Evolutionary conservation across 495 filamentous ascomycete species (phyloP), one percentile per base, ranked within the genome.

Genomic region (Aspergillus cristatus): DNA sequence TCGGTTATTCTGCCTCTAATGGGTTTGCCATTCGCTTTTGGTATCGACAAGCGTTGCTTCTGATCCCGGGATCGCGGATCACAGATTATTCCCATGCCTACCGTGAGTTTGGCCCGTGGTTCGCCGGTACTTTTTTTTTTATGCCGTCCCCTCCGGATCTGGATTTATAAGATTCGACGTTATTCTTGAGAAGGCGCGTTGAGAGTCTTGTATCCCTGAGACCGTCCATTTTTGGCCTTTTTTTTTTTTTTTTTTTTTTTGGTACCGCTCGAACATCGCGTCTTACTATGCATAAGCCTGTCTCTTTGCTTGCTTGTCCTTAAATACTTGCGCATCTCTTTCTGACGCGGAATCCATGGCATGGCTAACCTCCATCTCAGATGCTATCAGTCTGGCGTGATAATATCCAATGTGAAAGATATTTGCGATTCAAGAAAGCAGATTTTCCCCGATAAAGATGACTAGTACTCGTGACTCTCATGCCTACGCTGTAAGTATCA

Each of bases 381-480:
- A 67, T 67, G 63, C 57, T 48, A 59, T 40, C 46, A 47, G 47
- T 51, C 43, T 41, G 46, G 43, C 58, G 55, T 58, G 48, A 57
- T 52, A 54, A 47, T 8, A 24, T 24, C 44, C 57, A 62, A 37
- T 52, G 53, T 48, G 50, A 46, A 58, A 55, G 50, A 48, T 45
- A 57, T 30, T 57, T 41, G 35, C 43, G 35, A 47, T 42, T 47
- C 37, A 38, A 43, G 38, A 44, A 42, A 48, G 44, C 43, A 40
- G 49, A 53, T 34, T 36, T 43, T 46, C 36, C 43, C 35, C 46
- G 48, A 48, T 58, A 54, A 68, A 62, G 25, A 69, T 69, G 63
- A 50, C 57, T 37, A 69, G 62, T 45, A 67, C 61, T 44, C 63
- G 65, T 34, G 65, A 69, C 58, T 65, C 58, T 30, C 65, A 69